Evolutionary conservation across 441 rosid species (phyloP).

Genomic region (Erodium moschatum): DNA sequence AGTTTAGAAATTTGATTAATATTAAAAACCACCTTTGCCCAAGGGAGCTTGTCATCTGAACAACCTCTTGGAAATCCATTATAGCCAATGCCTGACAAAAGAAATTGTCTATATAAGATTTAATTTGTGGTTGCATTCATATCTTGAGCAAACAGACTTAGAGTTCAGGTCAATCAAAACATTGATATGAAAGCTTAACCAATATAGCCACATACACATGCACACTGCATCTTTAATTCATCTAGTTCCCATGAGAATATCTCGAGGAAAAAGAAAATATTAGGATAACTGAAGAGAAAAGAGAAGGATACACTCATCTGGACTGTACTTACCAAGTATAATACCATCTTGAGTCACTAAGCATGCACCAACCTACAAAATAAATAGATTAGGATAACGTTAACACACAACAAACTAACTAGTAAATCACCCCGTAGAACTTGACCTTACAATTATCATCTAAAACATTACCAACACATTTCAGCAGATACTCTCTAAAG

Average conservation of each 20-base stretch:
- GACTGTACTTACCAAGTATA: slow-evolving; percentile 54
- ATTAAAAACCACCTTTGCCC: slow-evolving; percentile 66
- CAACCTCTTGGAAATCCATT: slow-evolving; percentile 99
- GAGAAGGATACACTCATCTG: background rate
- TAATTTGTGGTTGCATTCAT: background rate
- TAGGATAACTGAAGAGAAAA: background rate
- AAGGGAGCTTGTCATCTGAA: slow-evolving; percentile 90
- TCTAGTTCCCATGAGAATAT: background rate
- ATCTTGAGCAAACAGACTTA: too few species aligned
- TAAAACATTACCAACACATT: slow-evolving; percentile 1
- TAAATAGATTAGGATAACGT: background rate
- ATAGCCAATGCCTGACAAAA: slow-evolving; percentile 70
- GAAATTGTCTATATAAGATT: background rate
- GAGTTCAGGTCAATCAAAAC: too few species aligned
- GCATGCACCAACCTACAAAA: slow-evolving; percentile 82
- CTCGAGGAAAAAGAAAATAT: background rate
- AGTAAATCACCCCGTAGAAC: background rate
- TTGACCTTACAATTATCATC: background rate
- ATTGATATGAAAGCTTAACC: background rate
- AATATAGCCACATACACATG: background rate
- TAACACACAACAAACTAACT: background rate
- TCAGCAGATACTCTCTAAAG: background rate
- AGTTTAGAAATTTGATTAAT: background rate
- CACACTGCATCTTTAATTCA: background rate
- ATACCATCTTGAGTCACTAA: slow-evolving; percentile 78